Evolutionary conservation across 352 stramenopile species (phyloP).

Genomic region (Blastocystis sp.): DNA sequence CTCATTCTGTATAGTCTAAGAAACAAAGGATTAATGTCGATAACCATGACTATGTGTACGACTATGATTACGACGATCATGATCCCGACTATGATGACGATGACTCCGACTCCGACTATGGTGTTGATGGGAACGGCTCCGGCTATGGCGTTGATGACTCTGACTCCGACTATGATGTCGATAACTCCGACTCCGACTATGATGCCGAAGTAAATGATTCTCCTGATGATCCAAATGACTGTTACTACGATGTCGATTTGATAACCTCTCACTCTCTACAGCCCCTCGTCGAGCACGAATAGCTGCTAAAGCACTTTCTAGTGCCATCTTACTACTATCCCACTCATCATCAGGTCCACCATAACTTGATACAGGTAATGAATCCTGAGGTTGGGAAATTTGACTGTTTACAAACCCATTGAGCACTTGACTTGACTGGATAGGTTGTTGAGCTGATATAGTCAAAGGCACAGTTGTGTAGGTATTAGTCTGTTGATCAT

Average conservation of each 20-base stretch:
- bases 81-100: conserved; percentile 42
- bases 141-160: conserved; percentile 14
- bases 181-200: conserved; percentile 37
- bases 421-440: not conserved
- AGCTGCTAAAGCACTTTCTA: conserved; percentile 36
- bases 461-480: not conserved
- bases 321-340: conserved; percentile 59
- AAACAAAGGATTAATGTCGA: conserved; percentile 30
- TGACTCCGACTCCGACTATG: not conserved
- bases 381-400: not conserved
- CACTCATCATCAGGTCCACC: conserved; percentile 56
- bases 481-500: not conserved
- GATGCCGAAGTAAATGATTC: not conserved
- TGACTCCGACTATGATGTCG: conserved; percentile 3
- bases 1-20: too few relatives aligned
- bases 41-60: conserved; percentile 22
- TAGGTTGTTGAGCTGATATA: not conserved
- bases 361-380: conserved; percentile 20
- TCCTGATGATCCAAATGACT: not conserved
- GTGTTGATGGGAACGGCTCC: not conserved
- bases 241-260: not conserved
- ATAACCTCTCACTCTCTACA: not conserved
- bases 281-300: conserved; percentile 3
- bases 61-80: conserved; percentile 21
- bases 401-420: not conserved